Evolutionary conservation across 2,329 filamentous ascomycete species (phyloP).

Genomic region (Epichloe aotearoae): DNA sequence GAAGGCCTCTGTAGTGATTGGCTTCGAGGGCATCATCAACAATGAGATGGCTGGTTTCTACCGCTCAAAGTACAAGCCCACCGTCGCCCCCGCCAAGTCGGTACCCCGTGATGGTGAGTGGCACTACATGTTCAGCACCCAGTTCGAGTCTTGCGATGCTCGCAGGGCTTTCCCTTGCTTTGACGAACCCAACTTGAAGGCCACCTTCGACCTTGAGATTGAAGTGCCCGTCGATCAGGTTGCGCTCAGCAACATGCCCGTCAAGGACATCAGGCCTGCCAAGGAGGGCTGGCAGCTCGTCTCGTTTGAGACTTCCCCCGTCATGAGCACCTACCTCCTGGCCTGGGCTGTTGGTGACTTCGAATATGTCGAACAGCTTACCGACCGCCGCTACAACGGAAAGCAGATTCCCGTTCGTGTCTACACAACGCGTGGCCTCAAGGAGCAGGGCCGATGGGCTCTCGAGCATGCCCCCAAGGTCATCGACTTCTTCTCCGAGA

Average conservation of each 20-base stretch:
- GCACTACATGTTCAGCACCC: conserved; percentile 78
- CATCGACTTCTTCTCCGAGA: conserved; percentile 92
- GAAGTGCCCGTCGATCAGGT: conserved; percentile 82
- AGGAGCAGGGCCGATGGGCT: conserved; percentile 81
- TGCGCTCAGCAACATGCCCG: conserved; percentile 90
- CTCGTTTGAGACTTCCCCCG: conserved; percentile 67
- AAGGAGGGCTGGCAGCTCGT: conserved; percentile 58
- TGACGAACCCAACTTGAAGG: conserved; percentile 94
- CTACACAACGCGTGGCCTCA: conserved; percentile 89
- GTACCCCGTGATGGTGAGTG: conserved; percentile 61
- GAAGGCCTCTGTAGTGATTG: conserved; percentile 53
- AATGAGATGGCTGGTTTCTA: conserved; percentile 90
- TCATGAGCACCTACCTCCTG: conserved; percentile 86
- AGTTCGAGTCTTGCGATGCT: conserved; percentile 95
- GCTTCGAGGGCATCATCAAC: conserved; percentile 74
- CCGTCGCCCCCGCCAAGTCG: conserved; percentile 55
- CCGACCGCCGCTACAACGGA: conserved; percentile 79
- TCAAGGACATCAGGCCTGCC: conserved; percentile 51
- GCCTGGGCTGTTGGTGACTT: conserved; percentile 96
- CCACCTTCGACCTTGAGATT: conserved; percentile 86
- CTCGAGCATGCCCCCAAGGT: conserved; percentile 84
- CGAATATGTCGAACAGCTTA: conserved; percentile 88
- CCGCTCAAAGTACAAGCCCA: conserved; percentile 83
- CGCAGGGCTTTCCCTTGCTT: conserved; percentile 94
- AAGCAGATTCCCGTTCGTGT: conserved; percentile 86